Base-by-base conservation (phyloP, 768 basidiomycete species). In the Boletus eberwhitei region DNA sequence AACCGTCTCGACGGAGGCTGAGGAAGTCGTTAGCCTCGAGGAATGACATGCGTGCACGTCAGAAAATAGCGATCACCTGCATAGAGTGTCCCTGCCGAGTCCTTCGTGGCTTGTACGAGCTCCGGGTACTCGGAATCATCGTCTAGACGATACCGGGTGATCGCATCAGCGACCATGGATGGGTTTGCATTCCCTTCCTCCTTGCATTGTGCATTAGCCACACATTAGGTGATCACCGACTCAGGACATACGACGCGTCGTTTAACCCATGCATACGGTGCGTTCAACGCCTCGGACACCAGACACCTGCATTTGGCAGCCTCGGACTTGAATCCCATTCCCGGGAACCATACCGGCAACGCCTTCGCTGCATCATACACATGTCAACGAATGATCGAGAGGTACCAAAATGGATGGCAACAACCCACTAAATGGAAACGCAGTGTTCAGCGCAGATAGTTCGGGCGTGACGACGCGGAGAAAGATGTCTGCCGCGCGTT, bases 1-100 rank as follows among this genome's bases (percentile, higher is more conserved):
- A 53, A 72, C 72, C 14, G 72, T 69, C 51, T 72, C 70, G 3
- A 70, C 56, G 3, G 69, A 61, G 36, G 63, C 73, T 73, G 37
- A 48, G 6, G 19, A 49, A 24, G 29, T 36, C 9, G 4, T 48
- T 13, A 51, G 44, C 13, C 5, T 14, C n/a, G 13, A 41, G 14
- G 21, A 16, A 13, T 17, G 8, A 16, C 9, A n/a, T 11, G 11
- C 14, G 5, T 5, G 13, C 5, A 31, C 2, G 22, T 36, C 8
- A 21, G 36, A 26, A 31, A 8, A 24, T 5, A 39, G n/a, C 13
- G 16, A 22, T 63, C 38, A 66, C 66, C 66, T 50, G 51, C 37
- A 34, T 59, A 68, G 6, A 60, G 26, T 2, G 59, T 48, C 19
- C 54, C 64, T 16, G 63, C 60, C 9, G 64, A 53, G 9, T 60